Evolutionary conservation across 805 yeast genomes (phyloP), one percentile per base, ranked within the genome.

Genomic region (Teunomyces gatunensis): DNA sequence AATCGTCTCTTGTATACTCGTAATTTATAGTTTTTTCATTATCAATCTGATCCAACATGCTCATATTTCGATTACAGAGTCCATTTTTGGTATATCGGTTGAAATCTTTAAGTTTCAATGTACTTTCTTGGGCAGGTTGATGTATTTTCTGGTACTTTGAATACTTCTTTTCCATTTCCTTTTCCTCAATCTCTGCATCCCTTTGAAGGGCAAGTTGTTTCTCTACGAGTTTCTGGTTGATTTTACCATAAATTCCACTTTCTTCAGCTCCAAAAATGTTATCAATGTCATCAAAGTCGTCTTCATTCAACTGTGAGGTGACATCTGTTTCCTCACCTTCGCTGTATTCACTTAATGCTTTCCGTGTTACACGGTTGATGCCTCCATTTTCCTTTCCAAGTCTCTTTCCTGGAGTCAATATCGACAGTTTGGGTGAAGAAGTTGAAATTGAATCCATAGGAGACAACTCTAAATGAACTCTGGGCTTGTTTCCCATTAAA

Each of bases 241-340:
- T 61, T 39, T 61, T 59, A 23, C 58, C 49, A 46, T 69, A 67
- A 9, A 67, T 60, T 2, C 71, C 73, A 41, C 65, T 60, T 51
- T 68, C 73, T 42, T 68, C 71, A 42, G 60, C 57, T 12, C 73
- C 73, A 52, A 69, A 68, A 10, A 69, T 63, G 44, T 68, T 61
- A 47, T 71, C 77, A 39, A 68, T 46, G 20, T 67, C 72, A 44
- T 67, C 73, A 47, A 63, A 60, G 27, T 67, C 75, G 1, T 68
- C 71, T 23, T 68, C 75, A 44, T 68, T 60, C 50, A 71, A 55
- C 30, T 69, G 68, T 3, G 69, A 63, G 1, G 77, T 71, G 32
- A 63, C 61, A 43, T 70, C 75, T 0, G 76, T 72, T 28, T 68
- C 73, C 34, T 54, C 51, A 4, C 59, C 68, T 46, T 71, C 76